phyloP scores from a whole-genome alignment of 1,284 basidiomycete species.

The Ustilago loliicola region DNA sequence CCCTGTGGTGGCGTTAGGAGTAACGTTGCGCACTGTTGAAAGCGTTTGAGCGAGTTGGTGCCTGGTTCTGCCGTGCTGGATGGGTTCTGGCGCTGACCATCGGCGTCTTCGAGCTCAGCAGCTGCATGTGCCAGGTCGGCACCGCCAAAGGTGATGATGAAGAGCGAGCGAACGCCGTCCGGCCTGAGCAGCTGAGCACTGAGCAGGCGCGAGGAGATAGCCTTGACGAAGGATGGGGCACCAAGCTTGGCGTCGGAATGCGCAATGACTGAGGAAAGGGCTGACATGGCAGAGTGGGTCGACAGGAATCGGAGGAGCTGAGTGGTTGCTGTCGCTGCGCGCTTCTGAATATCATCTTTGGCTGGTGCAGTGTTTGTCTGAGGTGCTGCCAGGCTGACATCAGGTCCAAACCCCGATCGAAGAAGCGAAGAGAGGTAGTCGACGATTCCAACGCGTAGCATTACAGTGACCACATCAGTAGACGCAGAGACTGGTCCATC shows the following conservation, averaged over 20 bases:
- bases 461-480: conserved; percentile 41
- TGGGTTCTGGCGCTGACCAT: conserved; percentile 29
- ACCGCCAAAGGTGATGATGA: conserved; percentile 57
- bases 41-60: conserved; percentile 40
- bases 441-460: conserved; percentile 46
- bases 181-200: conserved; percentile 63
- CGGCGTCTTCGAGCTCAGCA: conserved; percentile 32
- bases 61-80: conserved; percentile 37
- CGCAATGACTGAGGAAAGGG: conserved; percentile 46
- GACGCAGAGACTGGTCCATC: conserved; percentile 5
- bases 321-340: conserved; percentile 31
- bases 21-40: conserved; percentile 45
- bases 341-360: conserved; percentile 34
- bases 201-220: conserved; percentile 52
- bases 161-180: conserved; percentile 63
- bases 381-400: not conserved
- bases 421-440: conserved; percentile 45
- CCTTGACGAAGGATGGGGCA: conserved; percentile 50
- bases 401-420: conserved; percentile 45
- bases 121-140: conserved; percentile 38
- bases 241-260: conserved; percentile 28
- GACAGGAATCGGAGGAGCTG: conserved; percentile 39
- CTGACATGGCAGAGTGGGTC: conserved; percentile 48
- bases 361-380: not conserved
- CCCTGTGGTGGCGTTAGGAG: conserved; percentile 55